Evolutionary conservation across 2,329 filamentous ascomycete species (phyloP).

Genomic region (Ophiostoma australiae): DNA sequence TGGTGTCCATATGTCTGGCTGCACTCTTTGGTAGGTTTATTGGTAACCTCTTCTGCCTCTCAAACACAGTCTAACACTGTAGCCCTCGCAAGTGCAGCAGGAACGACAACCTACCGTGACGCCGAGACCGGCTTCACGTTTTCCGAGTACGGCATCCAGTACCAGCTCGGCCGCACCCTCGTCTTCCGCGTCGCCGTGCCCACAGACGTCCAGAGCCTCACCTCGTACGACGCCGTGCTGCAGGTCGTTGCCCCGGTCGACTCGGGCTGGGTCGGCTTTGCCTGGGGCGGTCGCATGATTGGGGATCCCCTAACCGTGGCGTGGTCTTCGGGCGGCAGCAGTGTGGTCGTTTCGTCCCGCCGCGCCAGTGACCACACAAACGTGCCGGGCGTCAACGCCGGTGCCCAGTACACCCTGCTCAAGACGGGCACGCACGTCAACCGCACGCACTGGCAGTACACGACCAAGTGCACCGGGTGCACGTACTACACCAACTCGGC

Average conservation of each 20-base stretch:
- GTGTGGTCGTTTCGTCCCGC: background rate
- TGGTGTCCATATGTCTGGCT: slow-evolving; percentile 1
- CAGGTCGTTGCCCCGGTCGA: slow-evolving; percentile 24
- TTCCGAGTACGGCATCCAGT: slow-evolving; percentile 8
- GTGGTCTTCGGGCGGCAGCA: background rate
- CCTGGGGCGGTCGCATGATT: background rate
- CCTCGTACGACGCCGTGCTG: slow-evolving; percentile 28
- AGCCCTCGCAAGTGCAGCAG: background rate
- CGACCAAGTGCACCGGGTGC: background rate
- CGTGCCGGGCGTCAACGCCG: background rate
- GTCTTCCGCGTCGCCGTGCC: slow-evolving; percentile 27
- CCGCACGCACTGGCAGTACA: background rate
- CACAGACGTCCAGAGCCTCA: slow-evolving; percentile 22
- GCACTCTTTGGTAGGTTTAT: background rate
- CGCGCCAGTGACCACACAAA: background rate
- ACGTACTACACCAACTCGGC: slow-evolving; percentile 19
- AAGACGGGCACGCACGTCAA: background rate
- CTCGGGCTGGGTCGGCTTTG: background rate
- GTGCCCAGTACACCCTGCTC: background rate
- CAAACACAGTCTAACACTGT: background rate
- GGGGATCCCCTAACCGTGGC: background rate
- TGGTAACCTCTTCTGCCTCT: background rate
- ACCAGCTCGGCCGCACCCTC: slow-evolving; percentile 20
- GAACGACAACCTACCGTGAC: background rate
- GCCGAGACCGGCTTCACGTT: background rate